Conservation (phyloP, 257 asterid genomes). For the Penstemon eatonii region DNA sequence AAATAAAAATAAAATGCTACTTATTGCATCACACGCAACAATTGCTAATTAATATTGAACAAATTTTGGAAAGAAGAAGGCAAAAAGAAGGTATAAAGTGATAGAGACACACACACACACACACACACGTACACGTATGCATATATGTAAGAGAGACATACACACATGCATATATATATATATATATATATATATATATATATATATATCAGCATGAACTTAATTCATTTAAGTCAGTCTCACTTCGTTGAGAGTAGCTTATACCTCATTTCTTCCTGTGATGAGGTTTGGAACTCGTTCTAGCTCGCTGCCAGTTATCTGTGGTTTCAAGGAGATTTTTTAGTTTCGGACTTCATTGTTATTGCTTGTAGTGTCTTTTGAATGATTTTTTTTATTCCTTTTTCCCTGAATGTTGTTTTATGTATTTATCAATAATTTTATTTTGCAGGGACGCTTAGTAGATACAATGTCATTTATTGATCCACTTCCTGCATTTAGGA, state of each 20-base stretch:
- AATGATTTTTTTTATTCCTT: conserved; percentile 7
- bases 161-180: too few relatives aligned
- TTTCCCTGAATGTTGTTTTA: conserved; percentile 1
- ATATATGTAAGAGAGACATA: too few relatives aligned
- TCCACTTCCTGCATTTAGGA: conserved; percentile 78
- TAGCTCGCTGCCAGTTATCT: conserved; percentile 2
- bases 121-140: neutral
- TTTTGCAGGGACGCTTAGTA: conserved; percentile 64
- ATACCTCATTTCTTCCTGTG: neutral
- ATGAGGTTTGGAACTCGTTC: conserved; percentile 14
- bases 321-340: conserved; percentile 16
- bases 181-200: too few relatives aligned
- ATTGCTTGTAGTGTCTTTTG: neutral
- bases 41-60: neutral
- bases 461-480: conserved; percentile 83
- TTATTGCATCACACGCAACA: neutral
- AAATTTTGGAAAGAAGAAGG: neutral
- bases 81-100: neutral
- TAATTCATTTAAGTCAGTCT: neutral
- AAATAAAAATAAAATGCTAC: neutral
- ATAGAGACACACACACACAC: neutral
- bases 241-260: neutral
- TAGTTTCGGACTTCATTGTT: neutral
- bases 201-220: too few relatives aligned
- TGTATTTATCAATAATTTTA: conserved; percentile 12